phyloP scores from a whole-genome alignment of 106 monocot genomes.

The Dioscorea zingiberensis region DNA sequence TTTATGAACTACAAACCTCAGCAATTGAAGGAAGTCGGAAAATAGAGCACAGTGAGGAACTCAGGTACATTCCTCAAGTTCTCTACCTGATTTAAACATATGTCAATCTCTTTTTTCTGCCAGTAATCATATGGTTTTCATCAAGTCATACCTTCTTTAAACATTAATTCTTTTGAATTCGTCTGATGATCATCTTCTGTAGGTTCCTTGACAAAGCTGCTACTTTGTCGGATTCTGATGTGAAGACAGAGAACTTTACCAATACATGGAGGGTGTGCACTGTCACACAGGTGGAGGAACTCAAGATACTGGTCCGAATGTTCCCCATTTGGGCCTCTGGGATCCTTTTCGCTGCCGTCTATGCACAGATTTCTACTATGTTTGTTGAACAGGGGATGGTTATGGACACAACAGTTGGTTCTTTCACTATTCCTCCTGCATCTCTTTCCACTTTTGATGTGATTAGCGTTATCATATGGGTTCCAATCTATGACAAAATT shows the following conservation, averaged over 20 bases:
- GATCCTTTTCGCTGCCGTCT: slow-evolving; percentile 11
- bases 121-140: neutral
- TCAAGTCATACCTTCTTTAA: neutral
- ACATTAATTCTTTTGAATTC: neutral
- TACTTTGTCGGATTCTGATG: slow-evolving; percentile 10
- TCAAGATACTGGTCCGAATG: slow-evolving; percentile 21
- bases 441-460: slow-evolving; percentile 15
- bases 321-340: slow-evolving; percentile 16
- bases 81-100: neutral
- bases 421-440: slow-evolving; percentile 18
- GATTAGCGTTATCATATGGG: slow-evolving; percentile 13
- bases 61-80: slow-evolving; percentile 13
- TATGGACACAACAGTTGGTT: slow-evolving; percentile 13
- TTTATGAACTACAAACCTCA: slow-evolving; percentile 34
- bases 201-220: slow-evolving; percentile 29
- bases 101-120: neutral
- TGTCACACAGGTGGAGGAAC: slow-evolving; percentile 21
- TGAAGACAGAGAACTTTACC: slow-evolving; percentile 7
- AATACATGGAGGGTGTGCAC: slow-evolving; percentile 21
- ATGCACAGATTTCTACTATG: slow-evolving; percentile 15
- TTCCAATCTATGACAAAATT: slow-evolving; percentile 12
- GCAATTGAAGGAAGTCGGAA: slow-evolving; percentile 47
- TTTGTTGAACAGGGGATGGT: slow-evolving; percentile 23
- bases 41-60: slow-evolving; percentile 36
- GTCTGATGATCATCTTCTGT: neutral